Evolutionary conservation across 2,329 filamentous ascomycete genomes (phyloP).

Genomic region (Pseudogymnoascus sp.): DNA sequence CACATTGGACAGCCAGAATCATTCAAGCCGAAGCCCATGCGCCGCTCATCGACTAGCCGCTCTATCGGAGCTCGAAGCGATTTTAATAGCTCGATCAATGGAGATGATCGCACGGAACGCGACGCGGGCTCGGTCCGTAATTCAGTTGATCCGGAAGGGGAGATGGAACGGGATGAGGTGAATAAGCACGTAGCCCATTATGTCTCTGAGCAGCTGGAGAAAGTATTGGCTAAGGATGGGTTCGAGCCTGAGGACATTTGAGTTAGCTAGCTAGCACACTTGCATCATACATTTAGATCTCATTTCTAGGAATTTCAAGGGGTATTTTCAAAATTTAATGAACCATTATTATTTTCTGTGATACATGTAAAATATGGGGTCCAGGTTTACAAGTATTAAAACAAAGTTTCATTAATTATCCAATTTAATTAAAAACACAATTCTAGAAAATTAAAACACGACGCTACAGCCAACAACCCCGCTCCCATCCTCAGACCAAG

Average conservation of each 20-base stretch:
- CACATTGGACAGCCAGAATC: conserved; percentile 33
- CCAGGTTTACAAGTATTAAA: background rate
- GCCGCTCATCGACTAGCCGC: conserved; percentile 71
- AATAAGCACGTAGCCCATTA: conserved; percentile 71
- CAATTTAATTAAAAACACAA: background rate
- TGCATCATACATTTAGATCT: background rate
- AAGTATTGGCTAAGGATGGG: conserved; percentile 49
- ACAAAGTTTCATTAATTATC: background rate
- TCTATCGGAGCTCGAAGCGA: conserved; percentile 81
- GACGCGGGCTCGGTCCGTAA: conserved; percentile 28
- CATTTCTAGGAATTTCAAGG: background rate
- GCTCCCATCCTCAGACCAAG: background rate
- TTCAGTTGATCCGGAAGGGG: conserved; percentile 44
- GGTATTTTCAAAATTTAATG: background rate
- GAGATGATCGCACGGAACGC: conserved; percentile 35
- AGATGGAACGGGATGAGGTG: conserved; percentile 43
- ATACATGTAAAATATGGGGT: background rate
- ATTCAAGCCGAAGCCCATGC: conserved; percentile 40
- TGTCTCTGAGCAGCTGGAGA: conserved; percentile 69
- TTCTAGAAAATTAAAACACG: background rate
- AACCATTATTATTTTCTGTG: background rate
- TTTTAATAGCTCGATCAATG: conserved; percentile 48
- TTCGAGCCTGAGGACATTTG: conserved; percentile 12
- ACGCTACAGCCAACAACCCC: background rate
- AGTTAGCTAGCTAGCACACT: background rate